Conservation (phyloP, 73 alveolate species). For the Tetrahymena borealis region DNA sequence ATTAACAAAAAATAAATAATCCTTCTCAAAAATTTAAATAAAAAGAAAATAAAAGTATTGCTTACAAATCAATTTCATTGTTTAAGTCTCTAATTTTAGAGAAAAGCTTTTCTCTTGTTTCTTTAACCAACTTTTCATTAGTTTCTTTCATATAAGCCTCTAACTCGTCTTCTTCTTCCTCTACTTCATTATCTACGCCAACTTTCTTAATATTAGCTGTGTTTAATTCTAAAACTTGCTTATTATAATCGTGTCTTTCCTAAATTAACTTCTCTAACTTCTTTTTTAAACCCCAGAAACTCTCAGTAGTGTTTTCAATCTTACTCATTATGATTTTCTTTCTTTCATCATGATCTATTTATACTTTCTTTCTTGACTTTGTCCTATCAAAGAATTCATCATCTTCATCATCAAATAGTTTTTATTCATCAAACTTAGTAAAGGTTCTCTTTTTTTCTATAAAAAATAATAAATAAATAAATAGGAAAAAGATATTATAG, state of each 20-base stretch:
- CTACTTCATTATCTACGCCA: background rate
- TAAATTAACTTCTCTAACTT: background rate
- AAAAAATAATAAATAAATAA: background rate
- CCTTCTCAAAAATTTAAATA: background rate
- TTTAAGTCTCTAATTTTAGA: background rate
- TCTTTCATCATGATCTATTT: background rate
- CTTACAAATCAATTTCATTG: background rate
- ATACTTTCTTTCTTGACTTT: background rate
- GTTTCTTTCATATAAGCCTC: background rate
- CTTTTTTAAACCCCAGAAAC: background rate
- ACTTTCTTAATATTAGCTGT: background rate
- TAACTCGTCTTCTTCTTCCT: background rate
- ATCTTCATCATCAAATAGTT: background rate
- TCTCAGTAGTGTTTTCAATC: background rate
- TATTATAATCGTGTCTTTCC: background rate
- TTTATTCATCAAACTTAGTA: background rate
- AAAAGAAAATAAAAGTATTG: background rate
- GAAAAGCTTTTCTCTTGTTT: background rate
- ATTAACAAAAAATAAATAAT: background rate
- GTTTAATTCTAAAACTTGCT: background rate
- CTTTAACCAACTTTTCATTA: background rate
- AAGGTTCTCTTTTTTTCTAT: background rate
- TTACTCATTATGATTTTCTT: background rate
- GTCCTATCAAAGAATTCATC: background rate
- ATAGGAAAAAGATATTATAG: background rate